Conservation (phyloP, 345 rosid species). For the Trapa bicornis region DNA sequence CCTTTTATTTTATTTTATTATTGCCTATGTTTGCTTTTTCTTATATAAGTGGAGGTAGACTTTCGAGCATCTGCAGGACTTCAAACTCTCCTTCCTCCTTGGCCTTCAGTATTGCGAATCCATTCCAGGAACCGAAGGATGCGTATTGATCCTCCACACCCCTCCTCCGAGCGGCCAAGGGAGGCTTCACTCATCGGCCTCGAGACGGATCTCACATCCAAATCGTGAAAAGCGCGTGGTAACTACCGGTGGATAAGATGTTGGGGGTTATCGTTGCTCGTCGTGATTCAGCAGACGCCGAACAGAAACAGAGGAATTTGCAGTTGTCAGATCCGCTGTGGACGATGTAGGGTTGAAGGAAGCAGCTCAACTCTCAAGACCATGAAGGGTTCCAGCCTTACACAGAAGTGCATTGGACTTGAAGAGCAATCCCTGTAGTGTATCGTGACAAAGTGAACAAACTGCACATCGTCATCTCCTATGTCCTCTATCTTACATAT, state of each 20-base stretch:
- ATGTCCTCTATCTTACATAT: not conserved
- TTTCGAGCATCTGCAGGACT: slow-evolving; percentile 18
- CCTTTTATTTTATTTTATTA: no score
- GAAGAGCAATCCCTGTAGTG: slow-evolving; percentile 33
- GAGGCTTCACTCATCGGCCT: slow-evolving; percentile 45
- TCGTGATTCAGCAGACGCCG: slow-evolving; percentile 60
- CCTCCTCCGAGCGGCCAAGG: slow-evolving; percentile 48
- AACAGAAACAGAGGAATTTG: slow-evolving; percentile 43
- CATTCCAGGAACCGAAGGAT: slow-evolving; percentile 47
- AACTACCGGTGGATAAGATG: slow-evolving; percentile 53
- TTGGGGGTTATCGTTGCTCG: slow-evolving; percentile 40
- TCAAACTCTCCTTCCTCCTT: slow-evolving; percentile 27
- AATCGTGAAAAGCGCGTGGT: slow-evolving; percentile 57
- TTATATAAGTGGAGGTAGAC: no score
- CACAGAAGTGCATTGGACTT: slow-evolving; percentile 2
- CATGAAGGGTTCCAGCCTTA: slow-evolving; percentile 25
- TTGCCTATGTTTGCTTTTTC: no score
- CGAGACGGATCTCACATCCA: slow-evolving; percentile 62
- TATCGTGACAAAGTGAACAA: not conserved
- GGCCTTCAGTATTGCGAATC: slow-evolving; percentile 48
- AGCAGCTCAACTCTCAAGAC: slow-evolving; percentile 71
- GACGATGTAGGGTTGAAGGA: slow-evolving; percentile 50
- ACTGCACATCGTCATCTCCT: not conserved
- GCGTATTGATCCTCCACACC: slow-evolving; percentile 75
- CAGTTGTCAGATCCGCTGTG: slow-evolving; percentile 89